phyloP scores from a whole-genome alignment of 306 rosid species.

The Cicer cuneatum region DNA sequence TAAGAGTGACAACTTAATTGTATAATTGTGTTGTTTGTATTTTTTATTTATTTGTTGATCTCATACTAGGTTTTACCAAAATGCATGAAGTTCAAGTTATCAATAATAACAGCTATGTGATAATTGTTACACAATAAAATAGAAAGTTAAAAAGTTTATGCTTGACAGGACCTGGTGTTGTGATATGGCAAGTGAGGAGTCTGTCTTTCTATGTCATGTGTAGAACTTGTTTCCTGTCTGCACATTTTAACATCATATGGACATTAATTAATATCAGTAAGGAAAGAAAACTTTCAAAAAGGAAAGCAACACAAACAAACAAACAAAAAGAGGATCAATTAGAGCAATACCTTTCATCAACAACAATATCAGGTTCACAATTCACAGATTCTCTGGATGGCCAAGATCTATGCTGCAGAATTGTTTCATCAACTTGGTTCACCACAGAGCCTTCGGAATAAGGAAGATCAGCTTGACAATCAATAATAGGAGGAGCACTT shows the following conservation, averaged over 20 bases:
- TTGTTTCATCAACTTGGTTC: constrained; percentile 41
- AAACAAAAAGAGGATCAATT: background rate
- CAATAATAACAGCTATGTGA: background rate
- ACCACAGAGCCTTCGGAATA: constrained; percentile 45
- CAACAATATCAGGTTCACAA: constrained; percentile 49
- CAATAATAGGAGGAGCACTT: constrained; percentile 92
- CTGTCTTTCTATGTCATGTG: constrained; percentile 56
- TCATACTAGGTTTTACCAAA: constrained; percentile 7
- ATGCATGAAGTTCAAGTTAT: constrained; percentile 30
- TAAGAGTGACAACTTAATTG: background rate
- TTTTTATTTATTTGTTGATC: constrained; percentile 18
- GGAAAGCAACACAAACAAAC: no score
- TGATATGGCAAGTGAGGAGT: constrained; percentile 54
- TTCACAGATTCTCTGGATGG: constrained; percentile 57
- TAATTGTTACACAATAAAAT: constrained; percentile 4
- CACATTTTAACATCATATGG: constrained; percentile 39
- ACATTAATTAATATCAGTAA: constrained; percentile 2
- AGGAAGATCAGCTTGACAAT: constrained; percentile 52
- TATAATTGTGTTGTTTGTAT: background rate
- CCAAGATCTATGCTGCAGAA: constrained; percentile 43
- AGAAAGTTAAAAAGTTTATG: constrained; percentile 14
- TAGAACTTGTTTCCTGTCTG: constrained; percentile 54
- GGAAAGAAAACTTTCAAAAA: constrained; percentile 1
- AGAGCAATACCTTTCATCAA: constrained; percentile 63
- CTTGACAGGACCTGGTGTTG: constrained; percentile 65